A percentile compares a stretch with the other conserved stretches of the same genome.
These are phyloP conservation scores for Favolaschia claudopus DNA, from an alignment of 768 basidiomycete species.

Conservation along the genomic window DNA sequence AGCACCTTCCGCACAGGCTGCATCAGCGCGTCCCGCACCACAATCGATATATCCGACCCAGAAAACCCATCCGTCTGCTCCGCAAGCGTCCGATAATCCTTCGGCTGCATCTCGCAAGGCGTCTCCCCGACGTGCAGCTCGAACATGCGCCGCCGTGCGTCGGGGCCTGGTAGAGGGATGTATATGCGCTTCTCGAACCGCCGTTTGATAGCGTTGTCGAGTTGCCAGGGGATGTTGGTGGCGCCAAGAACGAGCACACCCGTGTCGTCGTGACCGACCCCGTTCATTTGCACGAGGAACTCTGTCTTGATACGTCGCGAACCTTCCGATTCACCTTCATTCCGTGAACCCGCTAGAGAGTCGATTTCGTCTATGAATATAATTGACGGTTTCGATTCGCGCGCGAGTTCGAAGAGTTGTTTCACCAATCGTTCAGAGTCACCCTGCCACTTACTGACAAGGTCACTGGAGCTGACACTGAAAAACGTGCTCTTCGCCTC, in stretches of 20 bases:
- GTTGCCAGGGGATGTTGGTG: conserved; percentile 98
- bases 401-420: conserved; percentile 94
- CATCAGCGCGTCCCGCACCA: conserved; percentile 97
- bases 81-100: conserved; percentile 84
- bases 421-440: conserved; percentile 99
- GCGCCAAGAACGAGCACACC: conserved; percentile 97
- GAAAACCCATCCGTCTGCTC: conserved; percentile 93
- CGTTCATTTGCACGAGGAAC: conserved; percentile 98
- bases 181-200: conserved; percentile 99
- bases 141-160: conserved; percentile 94
- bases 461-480: conserved; percentile 91
- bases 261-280: conserved; percentile 96
- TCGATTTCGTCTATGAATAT: conserved; percentile 99
- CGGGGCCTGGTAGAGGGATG: conserved; percentile 94
- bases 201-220: conserved; percentile 97
- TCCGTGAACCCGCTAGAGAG: conserved; percentile 92
- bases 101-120: conserved; percentile 79
- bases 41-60: conserved; percentile 92
- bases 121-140: conserved; percentile 95
- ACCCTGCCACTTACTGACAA: conserved; percentile 99
- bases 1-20: conserved; percentile 97
- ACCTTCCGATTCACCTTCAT: conserved; percentile 97
- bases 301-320: conserved; percentile 98
- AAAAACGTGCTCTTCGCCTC: conserved; percentile 99
- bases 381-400: conserved; percentile 95